Evolutionary conservation across 495 filamentous ascomycete genomes (phyloP), one percentile per base, ranked within the genome.

Genomic region (Penicillium taxi): DNA sequence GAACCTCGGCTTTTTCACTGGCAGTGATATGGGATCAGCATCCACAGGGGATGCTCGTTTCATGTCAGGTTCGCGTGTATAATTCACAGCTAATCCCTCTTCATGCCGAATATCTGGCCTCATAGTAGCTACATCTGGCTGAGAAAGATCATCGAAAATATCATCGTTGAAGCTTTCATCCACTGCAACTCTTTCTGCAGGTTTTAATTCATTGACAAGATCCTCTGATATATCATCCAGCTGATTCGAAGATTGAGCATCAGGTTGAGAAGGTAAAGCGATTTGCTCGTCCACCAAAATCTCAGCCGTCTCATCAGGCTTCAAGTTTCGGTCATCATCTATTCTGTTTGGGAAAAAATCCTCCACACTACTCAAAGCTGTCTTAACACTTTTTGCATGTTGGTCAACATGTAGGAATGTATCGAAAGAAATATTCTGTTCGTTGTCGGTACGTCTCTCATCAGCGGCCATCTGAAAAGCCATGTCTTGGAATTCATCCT

Each of bases 341-440:
- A 87, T 49, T 32, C 77, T 81, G n/a, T 77, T 70, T 0, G 82
- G 75, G 48, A 77, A 94, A 16, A 96, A 69, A 56, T 96, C 91
- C 47, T 84, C 81, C 2, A 95, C 80, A 25, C 90, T 89, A 46
- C 91, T 78, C 14, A 89, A 52, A 5, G 73, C 69, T 6, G 90
- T 93, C 49, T 80, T 79, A n/a, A 94, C 61, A 1, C 66, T 56
- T 14, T 64, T 60, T 36, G 74, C 81, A 18, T 74, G 59, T 7
- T 71, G 61, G 2, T 64, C 50, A 2, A 56, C 61, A 19, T 63
- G 51, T 7, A 85, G 59, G 51, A 87, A 86, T 5, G 59, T 64
- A 32, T 82, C 75, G 45, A 94, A 88, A 4, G 61, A 66, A 0
- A 77, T 24, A 0, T 64, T 57, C 12, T 48, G 52, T 0, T 59